Conservation (phyloP, 352 stramenopile genomes). For the Plasmopara halstedii region DNA sequence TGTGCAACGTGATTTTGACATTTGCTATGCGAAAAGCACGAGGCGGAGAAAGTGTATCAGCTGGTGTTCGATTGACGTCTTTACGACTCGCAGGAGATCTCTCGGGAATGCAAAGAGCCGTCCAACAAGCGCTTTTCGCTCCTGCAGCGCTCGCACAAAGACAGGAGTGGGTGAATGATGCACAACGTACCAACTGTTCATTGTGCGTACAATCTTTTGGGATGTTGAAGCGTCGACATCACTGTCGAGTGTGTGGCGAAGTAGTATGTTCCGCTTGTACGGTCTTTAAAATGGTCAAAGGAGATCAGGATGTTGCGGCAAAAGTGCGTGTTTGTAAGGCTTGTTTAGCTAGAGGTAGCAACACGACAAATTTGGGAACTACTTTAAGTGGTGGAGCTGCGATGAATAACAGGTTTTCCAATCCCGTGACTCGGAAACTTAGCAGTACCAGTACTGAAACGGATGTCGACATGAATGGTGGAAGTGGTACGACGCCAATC, state of each 20-base stretch:
- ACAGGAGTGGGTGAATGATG: conserved; percentile 77
- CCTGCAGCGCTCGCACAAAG: conserved; percentile 47
- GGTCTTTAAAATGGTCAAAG: conserved; percentile 67
- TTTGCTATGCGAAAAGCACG: conserved; percentile 74
- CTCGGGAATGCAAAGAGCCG: conserved; percentile 40
- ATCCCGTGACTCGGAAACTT: conserved; percentile 8
- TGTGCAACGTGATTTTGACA: conserved; percentile 60
- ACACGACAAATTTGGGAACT: conserved; percentile 8
- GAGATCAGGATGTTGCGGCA: conserved; percentile 30
- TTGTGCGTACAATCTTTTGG: conserved; percentile 71
- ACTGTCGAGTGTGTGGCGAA: conserved; percentile 81
- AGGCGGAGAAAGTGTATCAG: conserved; percentile 54
- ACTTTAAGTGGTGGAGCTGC: conserved; percentile 19
- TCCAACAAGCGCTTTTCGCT: conserved; percentile 70
- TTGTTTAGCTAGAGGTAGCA: conserved; percentile 60
- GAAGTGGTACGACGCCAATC: conserved; percentile 1
- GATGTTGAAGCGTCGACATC: conserved; percentile 77
- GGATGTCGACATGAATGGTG: conserved; percentile 21
- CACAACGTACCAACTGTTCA: conserved; percentile 68
- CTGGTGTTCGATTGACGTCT: conserved; percentile 58
- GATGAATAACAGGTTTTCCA: conserved; percentile 14
- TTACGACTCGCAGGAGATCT: conserved; percentile 57
- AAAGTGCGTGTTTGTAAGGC: conserved; percentile 79
- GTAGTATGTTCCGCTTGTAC: conserved; percentile 80
- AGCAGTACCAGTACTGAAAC: conserved; percentile 25